These are phyloP conservation scores for Sporisorium sorghi DNA, from an alignment of 1,284 basidiomycete species.

Conservation along the genomic window DNA sequence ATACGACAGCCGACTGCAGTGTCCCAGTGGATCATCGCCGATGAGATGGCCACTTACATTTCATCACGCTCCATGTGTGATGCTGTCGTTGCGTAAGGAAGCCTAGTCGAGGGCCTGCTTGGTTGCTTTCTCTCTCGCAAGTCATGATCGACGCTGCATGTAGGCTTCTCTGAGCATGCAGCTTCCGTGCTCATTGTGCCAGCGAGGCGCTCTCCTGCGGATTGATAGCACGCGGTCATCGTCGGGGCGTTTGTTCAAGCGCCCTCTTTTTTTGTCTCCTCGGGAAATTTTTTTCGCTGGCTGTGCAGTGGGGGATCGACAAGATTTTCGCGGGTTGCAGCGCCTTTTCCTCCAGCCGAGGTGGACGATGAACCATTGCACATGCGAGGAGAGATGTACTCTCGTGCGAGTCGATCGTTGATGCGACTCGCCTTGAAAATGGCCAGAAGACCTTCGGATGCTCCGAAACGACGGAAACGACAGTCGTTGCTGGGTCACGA, in stretches of 20 bases:
- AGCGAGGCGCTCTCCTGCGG: conserved; percentile 8
- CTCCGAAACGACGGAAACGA: no score
- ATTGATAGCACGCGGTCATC: neutral
- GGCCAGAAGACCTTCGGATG: no score
- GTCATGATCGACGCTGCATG: conserved; percentile 31
- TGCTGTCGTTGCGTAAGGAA: neutral
- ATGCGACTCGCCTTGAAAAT: no score
- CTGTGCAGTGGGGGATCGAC: conserved; percentile 27
- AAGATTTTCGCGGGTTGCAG: conserved; percentile 8
- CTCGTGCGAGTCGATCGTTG: neutral
- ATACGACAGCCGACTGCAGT: no score
- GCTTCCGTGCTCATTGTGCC: conserved; percentile 10
- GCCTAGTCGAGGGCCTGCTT: neutral
- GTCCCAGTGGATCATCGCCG: neutral
- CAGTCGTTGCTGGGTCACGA: no score
- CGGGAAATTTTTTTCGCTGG: neutral
- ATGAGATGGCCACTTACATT: neutral
- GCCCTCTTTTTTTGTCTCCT: neutral
- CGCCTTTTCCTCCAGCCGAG: conserved; percentile 1
- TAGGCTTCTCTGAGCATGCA: neutral
- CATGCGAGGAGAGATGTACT: no score
- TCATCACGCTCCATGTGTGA: neutral
- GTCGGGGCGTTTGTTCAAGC: neutral
- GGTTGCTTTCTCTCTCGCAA: neutral
- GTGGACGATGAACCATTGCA: neutral